Conservation (phyloP, 2,329 filamentous ascomycete species). For the Colletotrichum melonis region DNA sequence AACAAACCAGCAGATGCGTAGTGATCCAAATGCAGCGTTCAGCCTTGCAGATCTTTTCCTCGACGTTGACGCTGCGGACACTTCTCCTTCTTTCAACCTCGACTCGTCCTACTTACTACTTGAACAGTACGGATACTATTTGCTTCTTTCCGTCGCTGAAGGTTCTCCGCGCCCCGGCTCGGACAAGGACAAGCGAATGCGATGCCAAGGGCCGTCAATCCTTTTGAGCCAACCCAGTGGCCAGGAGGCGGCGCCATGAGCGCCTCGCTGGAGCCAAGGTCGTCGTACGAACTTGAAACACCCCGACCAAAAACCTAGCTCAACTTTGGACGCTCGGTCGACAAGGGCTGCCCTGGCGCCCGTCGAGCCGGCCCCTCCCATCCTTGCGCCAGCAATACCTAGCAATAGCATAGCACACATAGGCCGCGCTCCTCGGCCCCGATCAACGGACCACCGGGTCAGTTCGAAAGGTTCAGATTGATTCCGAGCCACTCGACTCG, state of each 20-base stretch:
- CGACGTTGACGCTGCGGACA: not conserved
- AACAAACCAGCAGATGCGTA: not conserved
- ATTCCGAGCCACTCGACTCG: not conserved
- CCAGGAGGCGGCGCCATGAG: conserved; percentile 21
- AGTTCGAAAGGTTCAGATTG: not conserved
- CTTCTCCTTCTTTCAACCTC: not conserved
- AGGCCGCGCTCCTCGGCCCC: not conserved
- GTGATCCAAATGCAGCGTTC: not conserved
- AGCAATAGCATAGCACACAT: too few species aligned
- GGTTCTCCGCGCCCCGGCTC: not conserved
- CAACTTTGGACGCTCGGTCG: conserved; percentile 21
- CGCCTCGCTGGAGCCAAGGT: conserved; percentile 21
- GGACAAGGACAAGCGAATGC: conserved; percentile 2
- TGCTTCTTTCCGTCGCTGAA: not conserved
- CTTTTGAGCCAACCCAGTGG: not conserved
- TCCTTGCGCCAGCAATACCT: not conserved
- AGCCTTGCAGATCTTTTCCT: not conserved
- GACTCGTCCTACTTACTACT: not conserved
- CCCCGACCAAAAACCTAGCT: conserved; percentile 23
- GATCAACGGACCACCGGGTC: not conserved
- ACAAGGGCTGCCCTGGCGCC: conserved; percentile 12
- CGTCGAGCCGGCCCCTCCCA: not conserved
- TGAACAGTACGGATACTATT: too few species aligned
- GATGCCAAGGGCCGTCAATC: not conserved
- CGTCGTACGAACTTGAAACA: conserved; percentile 34